Base-by-base conservation (phyloP, 306 rosid genomes). In the Ormosia emarginata region DNA sequence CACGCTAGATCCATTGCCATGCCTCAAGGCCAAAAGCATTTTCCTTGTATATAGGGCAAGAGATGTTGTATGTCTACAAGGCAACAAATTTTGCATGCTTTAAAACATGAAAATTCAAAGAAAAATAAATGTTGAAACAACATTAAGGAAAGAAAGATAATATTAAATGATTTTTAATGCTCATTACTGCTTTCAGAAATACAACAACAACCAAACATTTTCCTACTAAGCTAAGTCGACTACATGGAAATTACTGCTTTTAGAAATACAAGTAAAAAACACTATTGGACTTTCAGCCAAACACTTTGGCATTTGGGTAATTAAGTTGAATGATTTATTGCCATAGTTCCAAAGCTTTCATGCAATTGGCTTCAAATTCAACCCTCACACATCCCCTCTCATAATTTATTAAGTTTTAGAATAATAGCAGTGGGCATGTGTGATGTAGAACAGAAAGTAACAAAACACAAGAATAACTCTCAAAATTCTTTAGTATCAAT, bases 1-100 rank as follows among this genome's bases (percentile, higher is more conserved):
- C 29, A 90, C 89, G 12, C 62, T 81, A 79, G 87, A 92, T 88
- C 99, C 99, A 90, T 92, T 90, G 81, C 74, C 89, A 86, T 95
- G 97, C 86, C 83, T 85, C 78, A 95, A 75, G 80, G 88, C 90
- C 87, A 87, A 86, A 82, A 95, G 97, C 86, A 75, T 86, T 71
- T 90, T 89, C 88, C 98, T 92, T 83, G 93, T 84, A 73, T 90
- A 92, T 67, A 66, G 66, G 57, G 96, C 87, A 80, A 95, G 92
- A 32, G 97, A 93, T 63, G 89, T 17, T 81, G 92, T 87, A 82
- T 95, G 99, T 91, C 99, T 93, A 73, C 71, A 68, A 85, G 64
- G 83, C 15, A 76, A 86, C 37, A n/a, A n/a, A n/a, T n/a, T 43
- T 82, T 37, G 62, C 63, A 78, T 47, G 61, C 70, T 61, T 87